Evolutionary conservation across 2,329 filamentous ascomycete species (phyloP), one percentile per base, ranked within the genome.

Genomic region (Arthrobotrys conoides): DNA sequence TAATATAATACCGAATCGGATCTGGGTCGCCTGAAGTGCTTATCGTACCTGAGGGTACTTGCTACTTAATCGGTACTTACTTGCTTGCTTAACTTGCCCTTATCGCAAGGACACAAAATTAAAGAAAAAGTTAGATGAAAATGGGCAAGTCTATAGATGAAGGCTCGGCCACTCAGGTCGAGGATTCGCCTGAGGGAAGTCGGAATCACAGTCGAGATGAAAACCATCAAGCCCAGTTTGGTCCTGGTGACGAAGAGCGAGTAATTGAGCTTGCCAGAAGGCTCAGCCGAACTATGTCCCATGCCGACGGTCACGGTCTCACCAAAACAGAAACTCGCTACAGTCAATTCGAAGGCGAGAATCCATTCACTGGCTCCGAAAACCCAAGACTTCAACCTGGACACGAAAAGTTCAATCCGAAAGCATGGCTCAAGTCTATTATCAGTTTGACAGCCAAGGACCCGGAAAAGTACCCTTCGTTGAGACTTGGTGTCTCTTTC

Each of bases 401-500:
- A 41, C 59, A 67, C 33, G 69, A 79, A 27, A 48, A 41, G 14
- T 79, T 79, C 69, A 72, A 69, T 16, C 70, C 76, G 27, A 79
- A 73, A 38, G 76, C 76, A 18, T 79, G 76, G 76, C 64, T 79
- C n/a, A 68, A 73, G 41, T 79, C 88, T 38, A 83, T 91, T 9
- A 87, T 90, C 36, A 86, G 86, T 77, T 84, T 89, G 77, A 85
- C 87, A 55, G 85, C 86, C 36, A 86, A 84, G 78, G 87, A 88
- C 72, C 90, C 88, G 66, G 85, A 86, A 80, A 83, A 84, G 14
- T 89, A 89, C 83, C 84, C 84, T 0, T 80, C 82, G 49, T 88
- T 90, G 81, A 89, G 88, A 14, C 87, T 89, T 0, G 91, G 91
- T 57, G 86, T 93, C 53, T 87, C 87, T 64, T 93, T 91, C 85